phyloP scores from a whole-genome alignment of 768 basidiomycete species.

The Hemileccinum rubropunctum region DNA sequence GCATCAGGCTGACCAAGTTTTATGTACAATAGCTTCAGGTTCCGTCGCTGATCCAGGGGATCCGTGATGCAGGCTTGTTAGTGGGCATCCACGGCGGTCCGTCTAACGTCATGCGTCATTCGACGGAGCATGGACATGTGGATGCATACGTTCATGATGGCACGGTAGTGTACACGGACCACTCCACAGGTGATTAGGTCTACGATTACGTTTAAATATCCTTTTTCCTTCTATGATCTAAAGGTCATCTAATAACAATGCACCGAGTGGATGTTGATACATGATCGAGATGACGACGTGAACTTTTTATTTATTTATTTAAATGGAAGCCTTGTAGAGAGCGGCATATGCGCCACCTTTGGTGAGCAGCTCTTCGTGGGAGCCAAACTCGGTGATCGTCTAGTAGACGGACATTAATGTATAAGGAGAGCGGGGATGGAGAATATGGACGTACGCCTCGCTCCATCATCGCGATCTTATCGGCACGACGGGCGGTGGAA shows the following conservation, averaged over 20 bases:
- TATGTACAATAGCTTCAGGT: slow-evolving; percentile 57
- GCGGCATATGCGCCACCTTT: slow-evolving; percentile 64
- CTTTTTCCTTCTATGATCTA: slow-evolving; percentile 26
- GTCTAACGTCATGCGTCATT: slow-evolving; percentile 38
- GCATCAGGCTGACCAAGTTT: slow-evolving; percentile 13
- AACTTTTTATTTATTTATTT: too few relatives aligned
- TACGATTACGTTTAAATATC: slow-evolving; percentile 22
- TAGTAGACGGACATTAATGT: slow-evolving; percentile 33
- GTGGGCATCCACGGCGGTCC: slow-evolving; percentile 77
- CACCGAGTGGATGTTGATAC: slow-evolving; percentile 26
- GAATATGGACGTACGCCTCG: slow-evolving; percentile 48
- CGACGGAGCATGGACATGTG: slow-evolving; percentile 48
- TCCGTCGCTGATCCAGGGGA: slow-evolving; percentile 84
- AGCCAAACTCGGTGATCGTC: slow-evolving; percentile 77
- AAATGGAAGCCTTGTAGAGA: slow-evolving; percentile 68
- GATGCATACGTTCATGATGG: slow-evolving; percentile 70
- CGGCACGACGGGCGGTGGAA: slow-evolving; percentile 76
- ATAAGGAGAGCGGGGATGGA: slow-evolving; percentile 6
- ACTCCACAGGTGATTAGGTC: slow-evolving; percentile 46
- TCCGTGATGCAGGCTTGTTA: slow-evolving; percentile 85
- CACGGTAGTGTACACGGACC: slow-evolving; percentile 66
- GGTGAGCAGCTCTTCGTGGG: slow-evolving; percentile 62
- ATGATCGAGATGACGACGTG: slow-evolving; percentile 19
- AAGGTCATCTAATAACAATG: slow-evolving; percentile 6
- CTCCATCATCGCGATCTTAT: slow-evolving; percentile 88